phyloP scores from a whole-genome alignment of 805 yeast species.

The Monosporozyma servazzii region DNA sequence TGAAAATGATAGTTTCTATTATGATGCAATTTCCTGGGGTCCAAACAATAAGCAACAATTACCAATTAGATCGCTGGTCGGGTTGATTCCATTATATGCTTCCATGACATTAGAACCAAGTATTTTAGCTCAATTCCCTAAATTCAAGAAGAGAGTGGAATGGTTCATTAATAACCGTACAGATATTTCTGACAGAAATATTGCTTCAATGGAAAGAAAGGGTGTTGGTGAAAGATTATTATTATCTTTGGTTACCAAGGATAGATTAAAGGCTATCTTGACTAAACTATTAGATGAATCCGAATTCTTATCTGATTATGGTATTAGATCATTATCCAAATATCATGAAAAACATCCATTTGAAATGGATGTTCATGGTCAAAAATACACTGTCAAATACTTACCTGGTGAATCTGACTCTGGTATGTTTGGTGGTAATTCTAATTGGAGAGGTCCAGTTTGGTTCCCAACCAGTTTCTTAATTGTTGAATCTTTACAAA shows the following conservation, averaged over 20 bases:
- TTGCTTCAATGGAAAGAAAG: conserved; percentile 73
- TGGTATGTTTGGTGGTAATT: conserved; percentile 92
- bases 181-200: conserved; percentile 67
- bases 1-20: conserved; percentile 78
- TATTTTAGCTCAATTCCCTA: conserved; percentile 64
- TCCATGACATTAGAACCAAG: conserved; percentile 83
- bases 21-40: conserved; percentile 85
- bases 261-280: conserved; percentile 65
- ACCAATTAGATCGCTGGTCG: conserved; percentile 84
- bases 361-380: conserved; percentile 74
- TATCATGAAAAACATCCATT: conserved; percentile 80
- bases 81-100: conserved; percentile 86
- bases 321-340: conserved; percentile 82
- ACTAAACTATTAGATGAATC: conserved; percentile 75
- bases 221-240: conserved; percentile 81
- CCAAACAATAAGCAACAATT: conserved; percentile 54
- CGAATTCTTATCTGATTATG: conserved; percentile 78
- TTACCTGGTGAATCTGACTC: conserved; percentile 86
- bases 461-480: conserved; percentile 93
- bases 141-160: conserved; percentile 70
- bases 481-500: conserved; percentile 75
- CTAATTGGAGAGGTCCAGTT: conserved; percentile 96
- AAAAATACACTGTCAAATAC: conserved; percentile 59
- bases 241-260: conserved; percentile 72
- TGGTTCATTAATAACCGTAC: conserved; percentile 74